A percentile compares a stretch with the other conserved stretches of the same genome.
Evolutionary conservation across 345 rosid species (phyloP).

Genomic region (Lumnitzera racemosa): DNA sequence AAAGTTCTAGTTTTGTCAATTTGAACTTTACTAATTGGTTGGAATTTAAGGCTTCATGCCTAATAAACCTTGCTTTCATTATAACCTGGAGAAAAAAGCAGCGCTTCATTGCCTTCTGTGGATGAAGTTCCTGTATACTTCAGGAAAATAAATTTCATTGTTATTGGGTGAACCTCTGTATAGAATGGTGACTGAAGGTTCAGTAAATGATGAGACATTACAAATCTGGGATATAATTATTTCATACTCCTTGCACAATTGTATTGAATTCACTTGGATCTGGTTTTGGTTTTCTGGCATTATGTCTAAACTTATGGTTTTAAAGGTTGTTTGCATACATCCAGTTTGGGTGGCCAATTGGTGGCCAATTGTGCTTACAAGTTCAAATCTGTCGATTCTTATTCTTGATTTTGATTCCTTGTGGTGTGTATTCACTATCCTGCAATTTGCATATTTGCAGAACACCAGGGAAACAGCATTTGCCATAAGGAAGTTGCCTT

Average conservation of each 20-base stretch:
- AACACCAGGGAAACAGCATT: conserved; percentile 93
- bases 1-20: too few species aligned
- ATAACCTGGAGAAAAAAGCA: conserved; percentile 22
- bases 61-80: too few species aligned
- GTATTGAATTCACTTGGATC: too few species aligned
- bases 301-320: background rate
- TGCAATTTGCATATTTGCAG: conserved; percentile 19
- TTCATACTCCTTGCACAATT: too few species aligned
- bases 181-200: conserved; percentile 29
- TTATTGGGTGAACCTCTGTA: conserved; percentile 57
- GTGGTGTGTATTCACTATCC: too few species aligned
- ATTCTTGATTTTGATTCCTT: too few species aligned
- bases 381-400: too few species aligned
- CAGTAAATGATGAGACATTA: conserved; percentile 43
- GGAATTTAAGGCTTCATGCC: too few species aligned
- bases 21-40: too few species aligned
- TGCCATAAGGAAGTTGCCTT: conserved; percentile 74
- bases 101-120: conserved; percentile 25
- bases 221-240: background rate
- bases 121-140: conserved; percentile 17
- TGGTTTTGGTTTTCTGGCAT: too few species aligned
- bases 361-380: too few species aligned
- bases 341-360: too few species aligned
- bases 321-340: background rate
- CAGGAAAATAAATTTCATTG: conserved; percentile 30